Evolutionary conservation across 495 filamentous ascomycete genomes (phyloP).

Genomic region (Ascodesmis nigricans): DNA sequence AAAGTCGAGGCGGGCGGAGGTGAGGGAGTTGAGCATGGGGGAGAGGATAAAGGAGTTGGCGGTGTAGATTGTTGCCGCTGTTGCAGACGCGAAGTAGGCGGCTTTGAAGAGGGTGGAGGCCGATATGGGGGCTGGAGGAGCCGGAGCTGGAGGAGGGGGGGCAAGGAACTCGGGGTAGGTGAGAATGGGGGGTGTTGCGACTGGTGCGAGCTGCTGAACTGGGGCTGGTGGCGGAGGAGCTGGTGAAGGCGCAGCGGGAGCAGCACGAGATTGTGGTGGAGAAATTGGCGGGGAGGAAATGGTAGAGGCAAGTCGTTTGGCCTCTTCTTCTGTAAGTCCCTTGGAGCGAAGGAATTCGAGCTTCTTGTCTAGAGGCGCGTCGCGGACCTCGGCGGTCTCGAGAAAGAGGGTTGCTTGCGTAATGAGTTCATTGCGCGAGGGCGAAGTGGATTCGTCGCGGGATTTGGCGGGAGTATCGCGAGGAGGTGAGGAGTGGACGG

Average conservation of each 20-base stretch:
- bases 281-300: neutral
- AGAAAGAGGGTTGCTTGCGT: constrained; percentile 60
- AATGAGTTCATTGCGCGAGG: constrained; percentile 30
- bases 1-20: constrained; percentile 62
- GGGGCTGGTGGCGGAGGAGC: constrained; percentile 6
- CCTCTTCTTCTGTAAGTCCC: constrained; percentile 44
- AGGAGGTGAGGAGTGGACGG: constrained; percentile 20
- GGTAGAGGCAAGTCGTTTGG: constrained; percentile 30
- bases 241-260: constrained; percentile 2
- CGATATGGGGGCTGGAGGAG: constrained; percentile 48
- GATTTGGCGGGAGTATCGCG: constrained; percentile 2
- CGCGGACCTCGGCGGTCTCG: constrained; percentile 50
- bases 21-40: constrained; percentile 60
- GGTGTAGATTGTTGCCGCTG: constrained; percentile 56
- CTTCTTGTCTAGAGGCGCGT: constrained; percentile 50
- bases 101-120: constrained; percentile 51
- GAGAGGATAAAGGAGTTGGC: constrained; percentile 56
- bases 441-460: no score
- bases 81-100: constrained; percentile 48
- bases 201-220: constrained; percentile 19
- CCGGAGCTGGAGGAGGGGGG: constrained; percentile 33
- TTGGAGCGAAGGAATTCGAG: constrained; percentile 59
- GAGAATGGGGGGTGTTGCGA: constrained; percentile 62
- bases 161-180: constrained; percentile 91
- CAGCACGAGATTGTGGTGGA: constrained; percentile 8